Percentiles rank a stretch among this genome's conserved stretches.
phyloP scores from a whole-genome alignment of 129 eudicot genomes.

The Pulicaria dysenterica region DNA sequence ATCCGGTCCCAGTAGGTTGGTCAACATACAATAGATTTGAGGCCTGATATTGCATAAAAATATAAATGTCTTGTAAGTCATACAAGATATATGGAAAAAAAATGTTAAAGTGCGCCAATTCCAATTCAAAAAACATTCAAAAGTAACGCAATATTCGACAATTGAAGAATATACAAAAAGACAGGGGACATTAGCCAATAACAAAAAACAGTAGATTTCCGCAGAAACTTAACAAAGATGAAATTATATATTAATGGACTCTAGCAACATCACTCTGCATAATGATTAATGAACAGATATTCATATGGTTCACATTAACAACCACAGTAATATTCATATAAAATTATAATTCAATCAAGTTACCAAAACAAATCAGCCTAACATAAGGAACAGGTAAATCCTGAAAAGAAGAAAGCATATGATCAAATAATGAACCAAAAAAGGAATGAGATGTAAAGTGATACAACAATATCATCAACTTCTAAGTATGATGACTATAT shows the following conservation, averaged over 20 bases:
- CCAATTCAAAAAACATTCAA: background rate
- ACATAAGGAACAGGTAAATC: background rate
- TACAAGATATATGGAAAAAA: background rate
- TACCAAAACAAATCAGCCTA: background rate
- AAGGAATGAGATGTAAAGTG: constrained; percentile 9
- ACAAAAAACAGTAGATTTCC: background rate
- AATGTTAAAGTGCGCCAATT: background rate
- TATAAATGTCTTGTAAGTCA: background rate
- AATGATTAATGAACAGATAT: background rate
- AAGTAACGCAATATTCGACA: background rate
- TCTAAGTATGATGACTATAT: background rate
- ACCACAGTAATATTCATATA: too few relatives aligned
- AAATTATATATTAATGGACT: background rate
- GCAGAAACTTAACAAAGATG: background rate
- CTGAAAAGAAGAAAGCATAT: background rate
- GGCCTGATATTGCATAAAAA: constrained; percentile 41
- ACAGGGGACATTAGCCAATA: background rate
- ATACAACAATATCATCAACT: background rate
- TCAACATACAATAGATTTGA: constrained; percentile 76
- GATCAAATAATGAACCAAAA: background rate
- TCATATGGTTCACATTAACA: too few relatives aligned
- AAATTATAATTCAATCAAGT: too few relatives aligned
- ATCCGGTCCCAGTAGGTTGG: constrained; percentile 92
- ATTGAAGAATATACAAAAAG: background rate
- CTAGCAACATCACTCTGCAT: background rate